Percentiles rank a stretch among this genome's conserved stretches.
Conservation (phyloP, 805 yeast species). For the Metschnikowia cerradonensis region DNA sequence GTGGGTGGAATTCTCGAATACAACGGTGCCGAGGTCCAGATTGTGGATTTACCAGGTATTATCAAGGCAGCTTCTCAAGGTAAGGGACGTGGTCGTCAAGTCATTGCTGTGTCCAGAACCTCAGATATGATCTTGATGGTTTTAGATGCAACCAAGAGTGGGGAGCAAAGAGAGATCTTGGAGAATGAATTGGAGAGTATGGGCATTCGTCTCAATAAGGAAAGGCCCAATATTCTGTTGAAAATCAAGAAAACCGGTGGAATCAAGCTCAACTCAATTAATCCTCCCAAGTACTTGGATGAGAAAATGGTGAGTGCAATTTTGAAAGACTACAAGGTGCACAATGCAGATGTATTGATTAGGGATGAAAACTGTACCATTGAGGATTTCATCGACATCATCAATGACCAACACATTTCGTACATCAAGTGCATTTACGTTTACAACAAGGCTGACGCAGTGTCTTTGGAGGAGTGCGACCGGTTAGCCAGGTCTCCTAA, state of each 20-base stretch:
- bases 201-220: conserved; percentile 84
- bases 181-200: conserved; percentile 90
- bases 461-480: conserved; percentile 90
- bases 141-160: conserved; percentile 91
- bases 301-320: conserved; percentile 76
- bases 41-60: conserved; percentile 96
- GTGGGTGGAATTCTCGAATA: conserved; percentile 95
- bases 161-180: conserved; percentile 79
- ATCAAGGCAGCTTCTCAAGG: conserved; percentile 96
- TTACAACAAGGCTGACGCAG: conserved; percentile 93
- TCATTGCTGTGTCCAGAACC: conserved; percentile 92
- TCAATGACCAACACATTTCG: conserved; percentile 81
- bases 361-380: conserved; percentile 87
- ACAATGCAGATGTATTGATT: conserved; percentile 88
- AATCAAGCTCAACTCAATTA: conserved; percentile 71
- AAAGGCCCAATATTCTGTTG: conserved; percentile 70
- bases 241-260: conserved; percentile 88
- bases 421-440: conserved; percentile 90
- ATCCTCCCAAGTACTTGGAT: conserved; percentile 78
- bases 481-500: conserved; percentile 88
- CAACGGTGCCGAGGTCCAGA: conserved; percentile 95
- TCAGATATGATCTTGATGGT: conserved; percentile 92
- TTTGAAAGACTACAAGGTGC: conserved; percentile 81
- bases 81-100: conserved; percentile 96
- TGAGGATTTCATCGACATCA: conserved; percentile 87